A percentile compares a stretch with the other conserved stretches of the same genome.
Conservation (phyloP, 345 rosid species). For the Rhodomyrtus tomentosa region DNA sequence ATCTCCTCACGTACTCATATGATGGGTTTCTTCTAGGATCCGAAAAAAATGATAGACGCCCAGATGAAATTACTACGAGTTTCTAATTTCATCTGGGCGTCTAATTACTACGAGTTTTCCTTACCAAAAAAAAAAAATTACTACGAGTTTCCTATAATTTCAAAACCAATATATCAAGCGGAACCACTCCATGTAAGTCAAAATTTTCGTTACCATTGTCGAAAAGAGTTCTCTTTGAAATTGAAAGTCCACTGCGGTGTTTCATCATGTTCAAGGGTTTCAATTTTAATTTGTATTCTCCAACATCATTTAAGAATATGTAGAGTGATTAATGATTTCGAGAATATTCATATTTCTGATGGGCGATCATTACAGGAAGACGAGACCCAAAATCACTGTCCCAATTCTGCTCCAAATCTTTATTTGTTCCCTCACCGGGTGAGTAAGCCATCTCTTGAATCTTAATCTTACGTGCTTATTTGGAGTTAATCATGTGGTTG, state of each 20-base stretch:
- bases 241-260: not conserved
- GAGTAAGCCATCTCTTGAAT: not conserved
- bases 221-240: not conserved
- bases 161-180: not conserved
- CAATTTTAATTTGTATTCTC: not conserved
- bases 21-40: too few relatives aligned
- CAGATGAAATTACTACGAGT: too few relatives aligned
- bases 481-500: not conserved
- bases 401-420: conserved; percentile 45
- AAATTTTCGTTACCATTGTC: not conserved
- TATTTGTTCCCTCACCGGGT: conserved; percentile 91
- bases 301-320: not conserved
- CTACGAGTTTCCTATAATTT: not conserved
- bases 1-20: not conserved
- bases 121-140: too few relatives aligned
- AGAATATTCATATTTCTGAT: not conserved
- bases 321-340: not conserved
- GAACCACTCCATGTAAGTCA: not conserved
- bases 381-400: conserved; percentile 58
- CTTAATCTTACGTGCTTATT: not conserved
- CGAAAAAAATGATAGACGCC: too few relatives aligned
- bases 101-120: too few relatives aligned
- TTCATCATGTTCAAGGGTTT: not conserved
- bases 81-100: too few relatives aligned
- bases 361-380: conserved; percentile 40